Evolutionary conservation across 805 yeast genomes (phyloP).

Genomic region (Candida pini): DNA sequence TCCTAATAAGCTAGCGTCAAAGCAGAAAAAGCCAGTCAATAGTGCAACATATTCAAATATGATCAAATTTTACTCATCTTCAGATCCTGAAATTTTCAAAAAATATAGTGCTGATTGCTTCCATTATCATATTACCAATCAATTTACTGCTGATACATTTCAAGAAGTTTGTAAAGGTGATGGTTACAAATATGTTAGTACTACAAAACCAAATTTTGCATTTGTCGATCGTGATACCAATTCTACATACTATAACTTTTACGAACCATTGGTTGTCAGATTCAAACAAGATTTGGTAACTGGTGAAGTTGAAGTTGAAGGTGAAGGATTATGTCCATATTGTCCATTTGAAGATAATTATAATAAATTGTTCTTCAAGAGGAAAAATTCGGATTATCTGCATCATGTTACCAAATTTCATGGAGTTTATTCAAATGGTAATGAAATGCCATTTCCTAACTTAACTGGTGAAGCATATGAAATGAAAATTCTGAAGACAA

Average conservation of each 20-base stretch:
- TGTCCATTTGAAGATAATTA: slow-evolving; percentile 11
- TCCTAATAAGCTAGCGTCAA: too few relatives aligned
- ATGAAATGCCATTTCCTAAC: slow-evolving; percentile 15
- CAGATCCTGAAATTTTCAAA: not conserved
- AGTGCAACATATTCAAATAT: not conserved
- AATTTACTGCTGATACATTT: not conserved
- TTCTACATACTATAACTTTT: slow-evolving; percentile 5
- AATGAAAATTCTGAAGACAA: slow-evolving; percentile 11
- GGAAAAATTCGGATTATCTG: slow-evolving; percentile 20
- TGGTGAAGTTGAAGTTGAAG: slow-evolving; percentile 1
- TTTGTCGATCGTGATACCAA: not conserved
- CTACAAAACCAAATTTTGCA: not conserved
- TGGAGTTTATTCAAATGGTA: slow-evolving; percentile 22
- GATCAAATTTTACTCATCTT: not conserved
- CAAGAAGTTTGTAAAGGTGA: not conserved
- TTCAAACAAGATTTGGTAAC: slow-evolving; percentile 8
- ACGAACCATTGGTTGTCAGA: slow-evolving; percentile 20
- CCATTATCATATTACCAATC: not conserved
- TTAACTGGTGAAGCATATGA: slow-evolving; percentile 16
- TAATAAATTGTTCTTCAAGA: slow-evolving; percentile 13
- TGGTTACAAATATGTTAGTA: not conserved
- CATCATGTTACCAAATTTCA: slow-evolving; percentile 24
- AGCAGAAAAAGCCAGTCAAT: not conserved
- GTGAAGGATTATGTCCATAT: slow-evolving; percentile 20
- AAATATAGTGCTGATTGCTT: not conserved